Evolutionary conservation across 352 stramenopile genomes (phyloP), one percentile per base, ranked within the genome.

Genomic region (Phytophthora vignae): DNA sequence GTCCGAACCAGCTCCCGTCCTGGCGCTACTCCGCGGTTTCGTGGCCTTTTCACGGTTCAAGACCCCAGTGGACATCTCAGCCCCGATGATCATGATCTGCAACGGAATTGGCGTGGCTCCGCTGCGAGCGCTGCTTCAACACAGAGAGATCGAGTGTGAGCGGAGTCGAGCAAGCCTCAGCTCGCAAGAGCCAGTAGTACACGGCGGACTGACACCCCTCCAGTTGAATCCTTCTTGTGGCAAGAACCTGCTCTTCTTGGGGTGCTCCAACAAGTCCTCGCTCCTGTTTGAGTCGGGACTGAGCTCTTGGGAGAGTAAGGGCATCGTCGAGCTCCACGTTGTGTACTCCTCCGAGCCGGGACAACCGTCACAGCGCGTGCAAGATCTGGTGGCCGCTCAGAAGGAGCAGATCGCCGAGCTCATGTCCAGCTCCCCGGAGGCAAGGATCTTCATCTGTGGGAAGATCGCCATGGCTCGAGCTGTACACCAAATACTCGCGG

Each of bases 71-170:
- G 83, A 98, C 62, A 11, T 77, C 0, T 57, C 81, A 21, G 87
- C 74, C 21, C 96, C 97, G 7, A 88, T 99, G 63, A 85, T 99
- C 9, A 64, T 90, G 58, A 95, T 99, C 64, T 91, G 93, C 31
- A 96, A 94, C 40, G 96, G 96, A 29, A 98, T 96, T 9, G 96
- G 97, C 5, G 84, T 99, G 25, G 95, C 95, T 33, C 93, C 96
- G 1, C 96, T 98, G 84, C 77, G 93, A 21, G 76, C 73, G 17
- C 62, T 85, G 6, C 66, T 88, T 2, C 66, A 78, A 55, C 70
- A 85, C 33, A 76, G 81, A 3, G 64, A 78, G 59, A 21, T 70
- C 15, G 65, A 73, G 42, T 15, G 29, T n/a, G 52, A 53, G 36
- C n/a, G 44, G 25, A 19, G 27, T 33, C 55, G 22, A 22, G 42